Evolutionary conservation across 768 basidiomycete genomes (phyloP), one percentile per base, ranked within the genome.

Genomic region (Rhodotorula diobovata): DNA sequence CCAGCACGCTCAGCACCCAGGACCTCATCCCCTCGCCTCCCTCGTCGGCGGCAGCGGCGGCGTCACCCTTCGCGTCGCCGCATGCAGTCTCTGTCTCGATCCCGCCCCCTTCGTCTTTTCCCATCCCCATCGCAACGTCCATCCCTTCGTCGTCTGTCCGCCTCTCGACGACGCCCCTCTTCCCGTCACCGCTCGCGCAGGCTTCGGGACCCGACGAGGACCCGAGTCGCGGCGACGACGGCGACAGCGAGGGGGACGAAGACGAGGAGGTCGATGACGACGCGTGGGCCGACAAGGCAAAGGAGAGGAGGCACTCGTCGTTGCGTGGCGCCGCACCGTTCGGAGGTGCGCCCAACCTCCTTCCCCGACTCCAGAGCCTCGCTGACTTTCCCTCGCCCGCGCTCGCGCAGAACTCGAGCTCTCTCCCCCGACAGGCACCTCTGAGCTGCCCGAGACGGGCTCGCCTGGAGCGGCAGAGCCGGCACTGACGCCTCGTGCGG

Each of bases 161-260:
- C 9, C 61, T 73, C 6, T 69, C 68, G 53, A 74, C 72, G 9
- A 74, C 72, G 1, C 72, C 72, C n/a, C 68, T 74, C 45, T 74
- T 70, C 30, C 72, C 72, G 2, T 74, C 72, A 0, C 72, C 72
- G n/a, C 61, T 74, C 30, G 68, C 68, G 2, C 68, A 74, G 50
- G 68, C 72, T 0, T 70, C 68, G 0, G 70, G 59, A 1, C 66
- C 66, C 18, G 68, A 70, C 23, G 65, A 74, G 46, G 65, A 70
- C 4, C 58, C 60, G 23, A 57, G 46, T 30, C 57, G 66, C n/a
- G 70, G 70, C 12, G 73, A 68, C 8, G 73, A 74, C 11, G 73
- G 67, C 16, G 73, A 74, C 50, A 60, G 59, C 45, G 73, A 71
- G 39, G 64, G 63, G 41, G 73, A 70, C 30, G 73, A 74, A 6